A percentile compares a stretch with the other conserved stretches of the same genome.
phyloP scores from a whole-genome alignment of 805 yeast genomes.

The Saccharomycopsis amapae region DNA sequence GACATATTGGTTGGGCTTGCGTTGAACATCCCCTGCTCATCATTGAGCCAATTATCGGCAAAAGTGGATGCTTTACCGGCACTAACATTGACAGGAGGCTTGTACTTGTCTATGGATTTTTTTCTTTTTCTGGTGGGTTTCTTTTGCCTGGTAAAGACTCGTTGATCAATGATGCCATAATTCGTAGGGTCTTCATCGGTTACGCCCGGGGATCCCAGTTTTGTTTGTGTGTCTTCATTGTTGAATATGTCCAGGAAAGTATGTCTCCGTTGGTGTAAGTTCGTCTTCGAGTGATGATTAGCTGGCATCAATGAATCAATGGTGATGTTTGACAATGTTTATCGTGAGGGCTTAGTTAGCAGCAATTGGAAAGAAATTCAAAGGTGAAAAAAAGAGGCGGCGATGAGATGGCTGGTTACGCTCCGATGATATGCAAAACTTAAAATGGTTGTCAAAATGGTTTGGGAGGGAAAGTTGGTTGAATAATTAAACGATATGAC shows the following conservation, averaged over 20 bases:
- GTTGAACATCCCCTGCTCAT: neutral
- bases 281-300: neutral
- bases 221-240: neutral
- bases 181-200: neutral
- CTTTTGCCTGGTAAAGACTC: conserved; percentile 5
- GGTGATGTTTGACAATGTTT: neutral
- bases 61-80: too few relatives aligned
- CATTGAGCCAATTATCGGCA: neutral
- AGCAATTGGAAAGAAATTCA: neutral
- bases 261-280: conserved; percentile 9
- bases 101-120: neutral
- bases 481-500: too few relatives aligned
- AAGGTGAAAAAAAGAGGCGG: neutral
- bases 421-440: neutral
- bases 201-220: neutral
- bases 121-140: neutral
- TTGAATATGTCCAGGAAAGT: conserved; percentile 14
- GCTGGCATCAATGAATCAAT: neutral
- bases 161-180: conserved; percentile 14
- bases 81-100: neutral
- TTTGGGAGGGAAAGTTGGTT: too few relatives aligned
- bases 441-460: neutral
- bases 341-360: neutral
- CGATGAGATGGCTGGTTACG: neutral
- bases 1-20: neutral